Evolutionary conservation across 768 basidiomycete genomes (phyloP), one percentile per base, ranked within the genome.

Genomic region (Lentinula guzmanii): DNA sequence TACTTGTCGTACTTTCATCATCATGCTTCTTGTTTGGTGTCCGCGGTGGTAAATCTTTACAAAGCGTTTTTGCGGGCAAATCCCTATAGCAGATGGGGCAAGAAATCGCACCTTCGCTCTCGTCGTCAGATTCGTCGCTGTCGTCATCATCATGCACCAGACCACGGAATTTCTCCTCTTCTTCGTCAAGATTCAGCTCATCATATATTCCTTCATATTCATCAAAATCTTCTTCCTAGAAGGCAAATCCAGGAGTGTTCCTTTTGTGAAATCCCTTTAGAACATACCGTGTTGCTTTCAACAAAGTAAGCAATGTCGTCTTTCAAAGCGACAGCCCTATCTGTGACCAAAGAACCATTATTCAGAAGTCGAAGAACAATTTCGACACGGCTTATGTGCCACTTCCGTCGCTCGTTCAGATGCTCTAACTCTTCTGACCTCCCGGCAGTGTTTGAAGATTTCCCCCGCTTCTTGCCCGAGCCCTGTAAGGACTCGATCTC

Each of bases 191-290:
- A 68, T 92, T 92, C 63, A 99, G 91, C 15, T 98, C 97, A 67
- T 98, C 97, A 69, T 99, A 99, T 55, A 99, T 91, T 52, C 93
- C 95, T 71, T 95, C 91, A 69, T 98, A 93, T 71, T 96, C 95
- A 62, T 98, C 95, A 73, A 97, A 99, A 68, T 92, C 90, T 68
- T 98, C 97, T 58, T 96, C 94, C 97, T 98, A 72, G 54, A 34
- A 64, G 41, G 3, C 28, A 52, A 61, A 48, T 46, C 21, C 67
- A 67, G 60, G 39, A 52, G 52, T 64, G 69, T 69, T 64, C 68
- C 52, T 56, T 51, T 61, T 43, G 43, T 60, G 57, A 52, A 45
- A 57, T 33, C 52, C 61, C 18, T 58, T 33, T 52, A 51, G 58
- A 54, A 84, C 95, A 71, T 65, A 98, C 96, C 76, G 87, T 86